A percentile compares a stretch with the other conserved stretches of the same genome.
phyloP scores from a whole-genome alignment of 2,329 filamentous ascomycete species.

The Cytospora leucostoma region DNA sequence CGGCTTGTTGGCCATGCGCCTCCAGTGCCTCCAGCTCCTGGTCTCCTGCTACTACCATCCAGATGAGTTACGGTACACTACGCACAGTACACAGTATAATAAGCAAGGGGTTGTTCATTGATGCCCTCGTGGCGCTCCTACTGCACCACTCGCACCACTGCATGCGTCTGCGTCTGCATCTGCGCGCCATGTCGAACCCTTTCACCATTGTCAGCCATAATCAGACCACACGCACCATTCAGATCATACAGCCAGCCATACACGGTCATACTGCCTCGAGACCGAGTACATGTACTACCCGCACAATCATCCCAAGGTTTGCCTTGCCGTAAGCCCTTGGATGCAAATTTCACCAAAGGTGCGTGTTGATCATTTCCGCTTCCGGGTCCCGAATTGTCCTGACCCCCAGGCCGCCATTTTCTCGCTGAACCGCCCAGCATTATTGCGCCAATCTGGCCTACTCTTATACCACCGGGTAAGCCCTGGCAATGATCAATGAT shows the following conservation, averaged over 20 bases:
- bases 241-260: neutral
- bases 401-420: neutral
- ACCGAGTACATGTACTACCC: neutral
- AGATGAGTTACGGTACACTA: neutral
- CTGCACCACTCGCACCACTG: neutral
- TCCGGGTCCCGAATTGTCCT: constrained; percentile 10
- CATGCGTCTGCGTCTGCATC: neutral
- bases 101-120: constrained; percentile 11
- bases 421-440: neutral
- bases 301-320: neutral
- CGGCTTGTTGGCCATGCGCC: neutral
- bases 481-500: no score
- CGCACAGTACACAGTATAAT: neutral
- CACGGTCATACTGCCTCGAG: neutral
- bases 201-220: neutral
- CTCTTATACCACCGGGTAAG: no score
- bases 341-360: constrained; percentile 11
- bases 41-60: neutral
- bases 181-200: neutral
- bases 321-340: neutral
- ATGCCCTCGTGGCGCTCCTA: neutral
- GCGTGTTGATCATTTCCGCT: constrained; percentile 15
- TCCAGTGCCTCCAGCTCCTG: neutral
- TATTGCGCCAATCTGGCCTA: neutral
- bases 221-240: no score